Conservation (phyloP, 192 early-diverging fungal genomes). For the Dissophora globulifera region DNA sequence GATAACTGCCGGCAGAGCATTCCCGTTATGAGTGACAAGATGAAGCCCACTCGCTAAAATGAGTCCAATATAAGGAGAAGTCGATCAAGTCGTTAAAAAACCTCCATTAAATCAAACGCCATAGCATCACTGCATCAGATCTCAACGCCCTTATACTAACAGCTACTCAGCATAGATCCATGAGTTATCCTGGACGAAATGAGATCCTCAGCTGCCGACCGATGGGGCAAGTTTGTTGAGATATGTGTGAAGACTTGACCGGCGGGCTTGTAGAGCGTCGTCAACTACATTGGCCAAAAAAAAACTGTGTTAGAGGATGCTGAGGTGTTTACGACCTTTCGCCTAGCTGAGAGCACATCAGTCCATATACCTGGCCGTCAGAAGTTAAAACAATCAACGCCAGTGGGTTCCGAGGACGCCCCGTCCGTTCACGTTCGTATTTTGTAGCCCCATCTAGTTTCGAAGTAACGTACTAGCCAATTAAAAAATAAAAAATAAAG, state of each 20-base stretch:
- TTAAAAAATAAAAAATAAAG: not conserved
- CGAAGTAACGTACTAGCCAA: slow-evolving; percentile 31
- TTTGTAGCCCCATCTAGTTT: slow-evolving; percentile 33
- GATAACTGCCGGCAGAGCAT: slow-evolving; percentile 18
- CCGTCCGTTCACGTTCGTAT: slow-evolving; percentile 38
- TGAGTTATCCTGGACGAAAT: slow-evolving; percentile 44
- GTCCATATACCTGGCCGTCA: slow-evolving; percentile 31
- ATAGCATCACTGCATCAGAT: too few relatives aligned
- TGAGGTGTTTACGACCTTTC: not conserved
- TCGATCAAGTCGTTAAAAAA: not conserved
- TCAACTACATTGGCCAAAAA: slow-evolving; percentile 11
- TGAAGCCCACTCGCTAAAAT: too few relatives aligned
- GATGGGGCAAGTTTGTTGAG: slow-evolving; percentile 19
- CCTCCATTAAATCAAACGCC: too few relatives aligned
- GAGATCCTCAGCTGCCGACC: slow-evolving; percentile 19
- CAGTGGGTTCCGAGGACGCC: slow-evolving; percentile 23
- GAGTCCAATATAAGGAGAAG: not conserved
- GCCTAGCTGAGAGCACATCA: not conserved
- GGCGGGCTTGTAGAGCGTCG: slow-evolving; percentile 30
- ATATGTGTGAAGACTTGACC: slow-evolving; percentile 31
- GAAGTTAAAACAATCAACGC: slow-evolving; percentile 28
- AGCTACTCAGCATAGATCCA: slow-evolving; percentile 39
- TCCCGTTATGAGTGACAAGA: slow-evolving; percentile 21
- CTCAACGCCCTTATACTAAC: slow-evolving; percentile 16
- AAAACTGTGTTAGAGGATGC: not conserved